These are phyloP conservation scores for Coemansia sp. DNA, from an alignment of 192 early-diverging fungal species.

Conservation along the genomic window DNA sequence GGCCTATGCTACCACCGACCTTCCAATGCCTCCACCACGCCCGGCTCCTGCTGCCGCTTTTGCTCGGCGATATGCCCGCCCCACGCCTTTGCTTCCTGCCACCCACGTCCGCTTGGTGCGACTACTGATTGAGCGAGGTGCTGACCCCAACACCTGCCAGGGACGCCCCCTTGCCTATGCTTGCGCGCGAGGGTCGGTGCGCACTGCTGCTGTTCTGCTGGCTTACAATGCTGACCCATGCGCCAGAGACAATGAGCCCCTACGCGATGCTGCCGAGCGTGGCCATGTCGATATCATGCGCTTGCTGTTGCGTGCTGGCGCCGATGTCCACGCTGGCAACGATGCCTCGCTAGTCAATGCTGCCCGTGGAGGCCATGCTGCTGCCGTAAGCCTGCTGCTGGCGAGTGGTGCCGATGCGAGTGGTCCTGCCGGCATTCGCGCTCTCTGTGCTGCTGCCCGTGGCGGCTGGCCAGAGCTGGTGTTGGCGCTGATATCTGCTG, in stretches of 20 bases:
- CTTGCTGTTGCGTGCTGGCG: slow-evolving; percentile 27
- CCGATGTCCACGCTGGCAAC: slow-evolving; percentile 11
- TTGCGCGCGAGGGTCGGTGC: slow-evolving; percentile 20
- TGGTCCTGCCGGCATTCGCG: slow-evolving; percentile 16
- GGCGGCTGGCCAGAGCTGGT: slow-evolving; percentile 46
- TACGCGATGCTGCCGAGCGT: slow-evolving; percentile 30
- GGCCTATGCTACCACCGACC: not conserved
- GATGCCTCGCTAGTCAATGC: slow-evolving; percentile 30
- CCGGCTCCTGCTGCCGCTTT: not conserved
- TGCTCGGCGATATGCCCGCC: not conserved
- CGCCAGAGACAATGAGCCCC: slow-evolving; percentile 25
- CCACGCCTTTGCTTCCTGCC: not conserved
- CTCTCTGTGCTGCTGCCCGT: slow-evolving; percentile 42
- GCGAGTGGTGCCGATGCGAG: slow-evolving; percentile 20
- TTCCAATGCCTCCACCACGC: slow-evolving; percentile 1
- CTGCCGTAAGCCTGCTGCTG: slow-evolving; percentile 19
- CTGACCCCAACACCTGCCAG: slow-evolving; percentile 21
- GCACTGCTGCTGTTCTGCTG: slow-evolving; percentile 25
- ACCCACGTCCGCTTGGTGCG: slow-evolving; percentile 30
- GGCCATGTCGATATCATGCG: slow-evolving; percentile 23
- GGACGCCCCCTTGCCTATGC: slow-evolving; percentile 38
- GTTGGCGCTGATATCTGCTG: slow-evolving; percentile 24
- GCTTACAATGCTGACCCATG: slow-evolving; percentile 27
- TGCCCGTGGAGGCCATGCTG: slow-evolving; percentile 27
- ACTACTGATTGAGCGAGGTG: slow-evolving; percentile 39